Evolutionary conservation across 352 stramenopile species (phyloP).

Genomic region (Blastocystis sp.): DNA sequence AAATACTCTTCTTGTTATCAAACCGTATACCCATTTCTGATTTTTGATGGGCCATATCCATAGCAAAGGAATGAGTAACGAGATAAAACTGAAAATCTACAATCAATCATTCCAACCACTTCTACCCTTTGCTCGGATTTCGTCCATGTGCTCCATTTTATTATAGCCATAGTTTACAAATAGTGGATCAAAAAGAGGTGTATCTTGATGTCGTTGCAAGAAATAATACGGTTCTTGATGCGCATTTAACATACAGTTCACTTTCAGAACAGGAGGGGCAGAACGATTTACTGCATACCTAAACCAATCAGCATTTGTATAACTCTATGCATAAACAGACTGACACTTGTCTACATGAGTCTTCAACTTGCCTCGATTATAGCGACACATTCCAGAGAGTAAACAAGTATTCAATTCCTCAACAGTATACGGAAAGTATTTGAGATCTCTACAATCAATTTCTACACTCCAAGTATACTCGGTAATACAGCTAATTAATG

Average conservation of each 20-base stretch:
- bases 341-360: neutral
- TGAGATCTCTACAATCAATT: neutral
- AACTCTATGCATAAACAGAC: neutral
- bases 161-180: constrained; percentile 56
- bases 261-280: neutral
- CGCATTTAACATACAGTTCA: neutral
- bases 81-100: constrained; percentile 4
- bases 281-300: neutral
- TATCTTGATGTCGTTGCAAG: neutral
- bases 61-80: neutral
- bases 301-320: neutral
- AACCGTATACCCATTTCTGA: neutral
- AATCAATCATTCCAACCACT: neutral
- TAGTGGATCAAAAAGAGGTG: constrained; percentile 36
- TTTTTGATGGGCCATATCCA: constrained; percentile 13
- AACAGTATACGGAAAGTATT: neutral
- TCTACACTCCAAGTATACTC: neutral
- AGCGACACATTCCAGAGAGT: neutral
- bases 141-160: constrained; percentile 37
- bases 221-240: constrained; percentile 32
- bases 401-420: neutral
- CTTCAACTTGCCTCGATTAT: neutral
- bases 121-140: neutral
- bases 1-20: neutral
- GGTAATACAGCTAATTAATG: neutral